Conservation (phyloP, 305 asterid genomes). For the Ilex paraguariensis region DNA sequence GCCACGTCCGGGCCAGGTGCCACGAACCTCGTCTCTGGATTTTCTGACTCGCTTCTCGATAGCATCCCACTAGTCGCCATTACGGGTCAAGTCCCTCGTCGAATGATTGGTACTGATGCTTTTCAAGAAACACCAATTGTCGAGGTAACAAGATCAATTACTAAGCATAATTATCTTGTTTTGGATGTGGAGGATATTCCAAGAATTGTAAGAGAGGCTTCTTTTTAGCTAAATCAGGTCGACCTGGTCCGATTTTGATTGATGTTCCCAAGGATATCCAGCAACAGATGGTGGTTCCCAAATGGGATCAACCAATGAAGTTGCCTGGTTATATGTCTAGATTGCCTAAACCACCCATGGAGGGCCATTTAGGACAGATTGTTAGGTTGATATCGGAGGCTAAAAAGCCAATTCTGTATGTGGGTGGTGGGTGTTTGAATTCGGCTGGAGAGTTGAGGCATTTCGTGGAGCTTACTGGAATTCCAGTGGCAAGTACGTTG, state of each 20-base stretch:
- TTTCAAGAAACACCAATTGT: slow-evolving; percentile 68
- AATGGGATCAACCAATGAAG: slow-evolving; percentile 46
- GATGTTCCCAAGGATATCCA: slow-evolving; percentile 68
- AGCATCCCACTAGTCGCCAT: slow-evolving; percentile 58
- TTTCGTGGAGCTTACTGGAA: slow-evolving; percentile 53
- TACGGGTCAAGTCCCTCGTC: slow-evolving; percentile 61
- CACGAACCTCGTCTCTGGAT: slow-evolving; percentile 56
- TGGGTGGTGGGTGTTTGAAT: slow-evolving; percentile 71
- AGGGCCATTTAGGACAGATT: slow-evolving; percentile 35
- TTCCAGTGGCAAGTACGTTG: slow-evolving; percentile 56
- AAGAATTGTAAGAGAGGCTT: slow-evolving; percentile 47
- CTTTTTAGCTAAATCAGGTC: slow-evolving; percentile 44
- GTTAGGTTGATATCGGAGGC: slow-evolving; percentile 44
- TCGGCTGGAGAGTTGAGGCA: slow-evolving; percentile 45
- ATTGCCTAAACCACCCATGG: slow-evolving; percentile 39
- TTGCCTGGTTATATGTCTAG: slow-evolving; percentile 46
- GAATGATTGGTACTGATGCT: slow-evolving; percentile 64
- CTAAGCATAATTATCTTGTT: slow-evolving; percentile 63
- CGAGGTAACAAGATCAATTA: slow-evolving; percentile 57
- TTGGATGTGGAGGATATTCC: slow-evolving; percentile 63
- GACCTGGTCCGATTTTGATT: slow-evolving; percentile 69
- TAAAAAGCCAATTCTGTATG: slow-evolving; percentile 48
- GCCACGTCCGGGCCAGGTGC: slow-evolving; percentile 82
- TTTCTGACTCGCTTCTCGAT: slow-evolving; percentile 55
- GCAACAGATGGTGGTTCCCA: slow-evolving; percentile 51